A percentile compares a stretch with the other conserved stretches of the same genome.
phyloP scores from a whole-genome alignment of 2,329 filamentous ascomycete genomes.

The Fusarium proliferatum region DNA sequence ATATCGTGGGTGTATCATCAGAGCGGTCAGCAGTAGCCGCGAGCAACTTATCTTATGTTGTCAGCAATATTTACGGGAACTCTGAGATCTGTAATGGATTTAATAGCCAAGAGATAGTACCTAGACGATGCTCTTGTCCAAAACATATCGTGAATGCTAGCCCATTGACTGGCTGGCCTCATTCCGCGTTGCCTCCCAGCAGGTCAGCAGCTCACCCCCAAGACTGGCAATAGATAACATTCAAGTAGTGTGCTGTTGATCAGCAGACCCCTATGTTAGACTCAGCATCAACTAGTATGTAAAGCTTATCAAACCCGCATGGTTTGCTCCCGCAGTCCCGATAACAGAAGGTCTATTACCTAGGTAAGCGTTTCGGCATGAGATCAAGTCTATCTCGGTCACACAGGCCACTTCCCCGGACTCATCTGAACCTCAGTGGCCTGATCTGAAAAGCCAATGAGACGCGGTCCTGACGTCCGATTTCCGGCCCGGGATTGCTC shows the following conservation, averaged over 20 bases:
- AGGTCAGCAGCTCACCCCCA: slow-evolving; percentile 32
- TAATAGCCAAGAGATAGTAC: slow-evolving; percentile 18
- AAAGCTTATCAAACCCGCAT: slow-evolving; percentile 1
- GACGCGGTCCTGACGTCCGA: slow-evolving; percentile 28
- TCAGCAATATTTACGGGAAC: neutral
- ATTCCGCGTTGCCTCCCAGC: neutral
- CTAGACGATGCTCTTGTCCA: slow-evolving; percentile 1
- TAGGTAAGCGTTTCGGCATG: slow-evolving; percentile 9
- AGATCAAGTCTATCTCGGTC: slow-evolving; percentile 16
- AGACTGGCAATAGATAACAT: neutral
- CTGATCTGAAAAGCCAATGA: slow-evolving; percentile 19
- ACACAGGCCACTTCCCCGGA: slow-evolving; percentile 32
- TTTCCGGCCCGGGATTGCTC: slow-evolving; percentile 34
- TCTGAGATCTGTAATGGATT: slow-evolving; percentile 7
- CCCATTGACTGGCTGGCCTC: neutral
- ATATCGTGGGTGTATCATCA: neutral
- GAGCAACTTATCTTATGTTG: neutral
- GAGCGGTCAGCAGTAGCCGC: neutral
- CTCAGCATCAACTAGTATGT: neutral
- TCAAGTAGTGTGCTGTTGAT: slow-evolving; percentile 9
- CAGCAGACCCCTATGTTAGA: slow-evolving; percentile 26
- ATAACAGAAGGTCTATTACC: slow-evolving; percentile 6
- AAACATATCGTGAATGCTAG: neutral
- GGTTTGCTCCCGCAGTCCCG: neutral
- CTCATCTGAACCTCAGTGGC: neutral